Evolutionary conservation across 805 yeast species (phyloP), one percentile per base, ranked within the genome.

Genomic region (Kodamaea jinghongensis): DNA sequence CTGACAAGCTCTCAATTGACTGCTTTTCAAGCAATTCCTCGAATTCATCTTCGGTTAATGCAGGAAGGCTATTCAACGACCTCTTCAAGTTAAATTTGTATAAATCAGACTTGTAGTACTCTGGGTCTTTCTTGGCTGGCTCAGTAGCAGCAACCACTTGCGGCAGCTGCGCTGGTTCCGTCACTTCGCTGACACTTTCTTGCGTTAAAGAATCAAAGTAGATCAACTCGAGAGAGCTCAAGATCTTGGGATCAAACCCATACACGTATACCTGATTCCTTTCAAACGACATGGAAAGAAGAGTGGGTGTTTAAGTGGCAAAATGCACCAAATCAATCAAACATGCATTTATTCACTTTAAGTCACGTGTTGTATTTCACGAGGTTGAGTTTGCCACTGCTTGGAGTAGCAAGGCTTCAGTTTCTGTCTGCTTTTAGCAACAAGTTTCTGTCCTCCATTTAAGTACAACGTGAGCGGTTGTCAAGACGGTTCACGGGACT

Each of bases 11-110:
- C 43, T 76, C 81, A 15, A 69, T 52, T 15, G 75, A 73, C 41
- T 72, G 67, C 28, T 70, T 67, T 28, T 74, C 80, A 34, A 77
- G 55, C 28, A 78, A 48, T 9, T 65, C 60, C 26, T 81, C 86
- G 50, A 83, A 85, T 52, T 81, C 79, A 3, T 60, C 73, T 46
- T 76, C 85, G 3, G 72, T 60, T 12, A 83, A 55, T 0, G 76
- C 64, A 0, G 65, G 56, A 34, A 76, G 60, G 0, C 74, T 73
- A 28, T 61, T 60, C 20, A 75, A 49, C 7, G 64, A 55, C 39
- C 90, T 65, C 54, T 81, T 81, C 38, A 76, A 46, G 53, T 86
- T 86, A 51, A 71, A 69, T 28, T 77, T 67, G 51, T 83, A 81
- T 15, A 71, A 65, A 49, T 81, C 86, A 0, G 80, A 66, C 49